phyloP scores from a whole-genome alignment of 345 rosid species.

The Balakata baccata region DNA sequence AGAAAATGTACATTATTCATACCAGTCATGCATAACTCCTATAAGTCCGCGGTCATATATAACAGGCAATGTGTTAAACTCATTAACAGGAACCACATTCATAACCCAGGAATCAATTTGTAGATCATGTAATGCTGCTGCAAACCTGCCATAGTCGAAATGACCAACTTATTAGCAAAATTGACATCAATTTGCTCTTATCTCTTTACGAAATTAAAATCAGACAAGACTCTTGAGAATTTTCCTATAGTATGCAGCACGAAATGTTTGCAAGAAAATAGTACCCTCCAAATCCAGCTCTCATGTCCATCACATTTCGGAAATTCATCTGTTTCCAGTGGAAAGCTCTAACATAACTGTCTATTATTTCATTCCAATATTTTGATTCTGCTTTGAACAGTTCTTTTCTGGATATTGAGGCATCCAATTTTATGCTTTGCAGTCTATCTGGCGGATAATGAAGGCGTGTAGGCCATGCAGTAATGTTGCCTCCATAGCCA shows the following conservation, averaged over 20 bases:
- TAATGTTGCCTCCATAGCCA: constrained; percentile 54
- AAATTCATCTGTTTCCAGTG: constrained; percentile 52
- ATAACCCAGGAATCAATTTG: constrained; percentile 59
- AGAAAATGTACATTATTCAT: constrained; percentile 15
- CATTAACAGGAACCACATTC: constrained; percentile 57
- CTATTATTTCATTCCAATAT: constrained; percentile 43
- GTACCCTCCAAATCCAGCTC: constrained; percentile 74
- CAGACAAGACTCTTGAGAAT: neutral
- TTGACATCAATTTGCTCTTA: neutral
- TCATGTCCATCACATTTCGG: constrained; percentile 64
- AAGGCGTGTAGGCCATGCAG: constrained; percentile 62
- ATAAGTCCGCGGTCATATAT: constrained; percentile 63
- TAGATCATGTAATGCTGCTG: constrained; percentile 54
- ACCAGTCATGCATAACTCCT: constrained; percentile 74
- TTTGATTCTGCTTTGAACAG: constrained; percentile 56
- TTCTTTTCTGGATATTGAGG: constrained; percentile 54
- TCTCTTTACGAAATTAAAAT: neutral
- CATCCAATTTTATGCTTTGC: constrained; percentile 58
- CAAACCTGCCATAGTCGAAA: constrained; percentile 44
- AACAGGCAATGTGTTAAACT: constrained; percentile 65
- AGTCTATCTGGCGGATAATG: constrained; percentile 59
- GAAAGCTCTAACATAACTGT: constrained; percentile 24
- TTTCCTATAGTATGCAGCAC: neutral
- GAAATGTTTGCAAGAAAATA: neutral
- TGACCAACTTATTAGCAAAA: neutral